Evolutionary conservation across 306 rosid genomes (phyloP), one percentile per base, ranked within the genome.

Genomic region (Purshia tridentata): DNA sequence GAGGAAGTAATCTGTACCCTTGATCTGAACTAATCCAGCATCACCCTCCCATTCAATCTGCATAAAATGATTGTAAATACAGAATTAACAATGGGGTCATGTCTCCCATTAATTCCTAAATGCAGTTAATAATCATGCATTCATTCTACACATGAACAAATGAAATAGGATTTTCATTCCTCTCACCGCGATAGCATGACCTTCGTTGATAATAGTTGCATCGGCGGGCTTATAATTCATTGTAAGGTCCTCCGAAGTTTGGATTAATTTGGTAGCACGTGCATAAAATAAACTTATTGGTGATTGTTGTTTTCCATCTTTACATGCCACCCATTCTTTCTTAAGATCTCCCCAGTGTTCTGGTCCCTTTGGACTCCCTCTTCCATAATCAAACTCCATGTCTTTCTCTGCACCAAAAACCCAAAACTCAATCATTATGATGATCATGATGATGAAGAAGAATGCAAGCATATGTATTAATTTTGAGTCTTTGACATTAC

Each of bases 21-120:
- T 74, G 60, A 77, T 74, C 7, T 54, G 35, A 18, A 84, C 71
- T 23, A 78, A 84, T 14, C 85, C 82, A 9, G 79, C 87, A 18
- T 67, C 58, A 39, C 81, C 83, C 6, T 53, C 29, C 88, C 88
- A 84, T 57, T 62, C 46, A 0, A 84, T 16, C 88, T 84, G 73
- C 68, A 68, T 15, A 37, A 19, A 29, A 29, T 29, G 23, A 52
- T 16, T 8, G 15, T 35, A 37, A 22, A 29, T 20, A 56, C 61
- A 56, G 8, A 56, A 56, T 56, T 15, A 56, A 29, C 2, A 29
- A 29, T 29, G 2, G 2, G 1, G 35, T 29, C 35, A 29, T 29
- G 35, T 29, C 35, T 29, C 35, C 35, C 35, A 29, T 3, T 29
- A 29, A 29, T n/a, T n/a, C n/a, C n/a, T n/a, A n/a, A n/a, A 29